Conservation (phyloP, 164 flowering plant species). For the Vitis labrusca region DNA sequence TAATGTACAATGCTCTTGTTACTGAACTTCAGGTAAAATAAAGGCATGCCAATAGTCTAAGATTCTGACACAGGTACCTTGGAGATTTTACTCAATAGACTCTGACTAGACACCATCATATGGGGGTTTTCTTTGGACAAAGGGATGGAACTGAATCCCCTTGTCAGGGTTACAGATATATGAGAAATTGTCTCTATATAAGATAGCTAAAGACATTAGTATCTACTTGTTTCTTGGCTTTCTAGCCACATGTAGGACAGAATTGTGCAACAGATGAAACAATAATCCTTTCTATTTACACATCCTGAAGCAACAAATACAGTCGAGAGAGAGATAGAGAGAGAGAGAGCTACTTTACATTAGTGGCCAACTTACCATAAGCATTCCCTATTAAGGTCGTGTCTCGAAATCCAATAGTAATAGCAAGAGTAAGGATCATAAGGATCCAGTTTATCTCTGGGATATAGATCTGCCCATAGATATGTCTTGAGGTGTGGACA, state of each 20-base stretch:
- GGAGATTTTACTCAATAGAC: no score
- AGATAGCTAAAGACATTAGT: neutral
- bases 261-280: neutral
- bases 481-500: slow-evolving; percentile 78
- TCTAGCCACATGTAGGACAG: neutral
- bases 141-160: no score
- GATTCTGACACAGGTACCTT: no score
- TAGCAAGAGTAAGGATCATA: slow-evolving; percentile 71
- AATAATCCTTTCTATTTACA: neutral
- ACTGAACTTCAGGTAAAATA: no score
- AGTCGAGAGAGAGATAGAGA: neutral
- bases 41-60: no score
- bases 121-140: no score
- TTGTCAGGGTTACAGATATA: no score
- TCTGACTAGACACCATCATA: no score
- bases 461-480: slow-evolving; percentile 81
- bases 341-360: neutral
- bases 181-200: no score
- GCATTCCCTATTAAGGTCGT: slow-evolving; percentile 83
- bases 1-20: no score
- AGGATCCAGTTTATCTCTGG: slow-evolving; percentile 94
- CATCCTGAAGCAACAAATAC: neutral
- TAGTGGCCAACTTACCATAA: slow-evolving; percentile 51
- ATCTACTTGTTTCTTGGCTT: neutral
- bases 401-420: slow-evolving; percentile 76